Evolutionary conservation across 2,329 filamentous ascomycete genomes (phyloP), one percentile per base, ranked within the genome.

Genomic region (Clonostachys rhizophaga): DNA sequence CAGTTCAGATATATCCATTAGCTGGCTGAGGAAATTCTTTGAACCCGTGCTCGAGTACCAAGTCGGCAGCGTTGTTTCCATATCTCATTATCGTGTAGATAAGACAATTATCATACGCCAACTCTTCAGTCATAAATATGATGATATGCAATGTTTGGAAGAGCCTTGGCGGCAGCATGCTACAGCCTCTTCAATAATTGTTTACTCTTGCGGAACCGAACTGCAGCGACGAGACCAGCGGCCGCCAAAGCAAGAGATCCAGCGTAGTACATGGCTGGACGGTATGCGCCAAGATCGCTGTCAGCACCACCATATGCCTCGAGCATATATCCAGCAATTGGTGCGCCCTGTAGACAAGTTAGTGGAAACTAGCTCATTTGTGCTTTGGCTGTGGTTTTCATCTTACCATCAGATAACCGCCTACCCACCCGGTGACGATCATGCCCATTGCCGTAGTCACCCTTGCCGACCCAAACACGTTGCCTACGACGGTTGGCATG

Each of bases 201-300:
- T 43, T 67, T 67, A 16, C 65, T 64, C 50, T 63, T 65, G 47
- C 66, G 70, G 42, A 78, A 54, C 10, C 75, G 67, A 42, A 74
- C 69, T 35, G 65, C 48, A 33, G 59, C 59, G 14, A 77, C 67
- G 34, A 76, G 59, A 4, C 60, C 54, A 7, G 72, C 68, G 2
- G 76, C 69, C 2, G 58, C 67, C 16, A 76, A 55, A 1, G 75
- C 71, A 57, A 81, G 64, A 1, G 70, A 72, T 2, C 79, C 81
- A 5, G 80, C 79, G 54, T 82, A 83, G 57, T 78, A 82, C 60
- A 84, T 84, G 2, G 81, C 80, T 0, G 79, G 78, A 16, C 78
- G 68, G 52, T 79, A 84, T 0, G 79, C 75, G 18, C 72, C 61
- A 2, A 81, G 59, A 0, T 75, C 75, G 4, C 61, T 63, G 0